These are phyloP conservation scores for Suillus clintonianus DNA, from an alignment of 768 basidiomycete genomes.

Conservation along the genomic window DNA sequence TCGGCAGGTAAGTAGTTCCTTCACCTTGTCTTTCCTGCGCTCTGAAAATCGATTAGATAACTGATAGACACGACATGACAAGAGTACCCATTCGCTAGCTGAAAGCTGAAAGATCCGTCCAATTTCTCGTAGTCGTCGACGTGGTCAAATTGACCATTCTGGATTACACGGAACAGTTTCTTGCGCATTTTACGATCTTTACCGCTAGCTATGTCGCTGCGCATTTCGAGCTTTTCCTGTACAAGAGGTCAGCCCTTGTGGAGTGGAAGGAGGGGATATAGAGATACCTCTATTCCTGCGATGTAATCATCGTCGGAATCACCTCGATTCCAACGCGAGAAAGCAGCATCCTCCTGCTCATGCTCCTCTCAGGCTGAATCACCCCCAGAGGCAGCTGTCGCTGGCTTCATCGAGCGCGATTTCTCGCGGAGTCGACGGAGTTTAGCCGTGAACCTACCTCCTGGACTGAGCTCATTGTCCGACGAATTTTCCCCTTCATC, in stretches of 20 bases:
- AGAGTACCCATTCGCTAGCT: slow-evolving; percentile 52
- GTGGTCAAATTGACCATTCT: slow-evolving; percentile 53
- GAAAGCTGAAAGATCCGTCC: slow-evolving; percentile 17
- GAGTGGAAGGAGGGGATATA: no score
- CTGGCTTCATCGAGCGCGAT: no score
- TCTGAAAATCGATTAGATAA: slow-evolving; percentile 3
- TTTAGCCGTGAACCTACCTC: no score
- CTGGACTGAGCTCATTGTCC: no score
- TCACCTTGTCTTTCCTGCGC: slow-evolving; percentile 51
- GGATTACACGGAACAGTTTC: slow-evolving; percentile 60
- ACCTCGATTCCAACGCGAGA: no score
- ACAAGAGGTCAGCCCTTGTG: slow-evolving; percentile 9
- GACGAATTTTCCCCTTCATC: no score
- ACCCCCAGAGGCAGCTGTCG: no score
- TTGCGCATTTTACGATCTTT: slow-evolving; percentile 52
- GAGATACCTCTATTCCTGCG: no score
- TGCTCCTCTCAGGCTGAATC: no score
- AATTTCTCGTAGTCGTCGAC: slow-evolving; percentile 29
- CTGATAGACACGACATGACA: not conserved
- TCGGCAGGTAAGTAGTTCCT: slow-evolving; percentile 54
- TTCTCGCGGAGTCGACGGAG: no score
- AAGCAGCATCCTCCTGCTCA: no score
- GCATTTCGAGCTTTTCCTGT: slow-evolving; percentile 71
- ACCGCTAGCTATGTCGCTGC: slow-evolving; percentile 48
- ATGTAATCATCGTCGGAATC: no score